Evolutionary conservation across 1,284 basidiomycete genomes (phyloP), one percentile per base, ranked within the genome.

Genomic region (Fomitopsis schrenkii): DNA sequence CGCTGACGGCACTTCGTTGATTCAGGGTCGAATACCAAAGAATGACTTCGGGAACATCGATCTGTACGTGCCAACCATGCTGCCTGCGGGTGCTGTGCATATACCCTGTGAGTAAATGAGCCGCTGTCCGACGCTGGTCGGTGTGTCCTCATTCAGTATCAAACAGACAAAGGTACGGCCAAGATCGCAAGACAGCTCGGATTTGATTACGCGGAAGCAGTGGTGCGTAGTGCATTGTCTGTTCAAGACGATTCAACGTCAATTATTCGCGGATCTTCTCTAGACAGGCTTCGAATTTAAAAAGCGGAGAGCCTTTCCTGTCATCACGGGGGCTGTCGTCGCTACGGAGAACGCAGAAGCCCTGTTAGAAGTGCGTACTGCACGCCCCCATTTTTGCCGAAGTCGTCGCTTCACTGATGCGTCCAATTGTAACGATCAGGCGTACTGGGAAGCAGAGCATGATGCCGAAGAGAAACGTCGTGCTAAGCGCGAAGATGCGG

Each of bases 31-130:
- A 71, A 86, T 99, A 42, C 95, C 95, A 5, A 96, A 92, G 75
- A 99, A 99, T 69, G 86, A 90, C 63, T 99, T 97, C 73, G 97
- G 97, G 22, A 98, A 98, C 73, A 93, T 99, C 64, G 97, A 99
- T 76, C 77, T 99, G 33, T 99, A 97, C 73, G 93, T 93, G 5
- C 91, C 94, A 28, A 90, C 91, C 1, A 99, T 99, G 97, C 82
- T 99, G 28, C 97, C 97, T 0, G 77, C 76, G 57, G 97, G 97
- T 15, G 94, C 87, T 3, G 89, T 82, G 1, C 94, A 98, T 76
- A 79, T 99, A 40, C 93, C 95, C 19, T 93, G 95, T 95, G 70
- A 76, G 91, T 64, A 59, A 65, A 40, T 4, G 45, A n/a, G 12
- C 15, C 33, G 17, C 44, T 19, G 55, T 54, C 55, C 55, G 46